A percentile compares a stretch with the other conserved stretches of the same genome.
Conservation (phyloP, 208 protist species). For the Endotrypanum monterogeii region DNA sequence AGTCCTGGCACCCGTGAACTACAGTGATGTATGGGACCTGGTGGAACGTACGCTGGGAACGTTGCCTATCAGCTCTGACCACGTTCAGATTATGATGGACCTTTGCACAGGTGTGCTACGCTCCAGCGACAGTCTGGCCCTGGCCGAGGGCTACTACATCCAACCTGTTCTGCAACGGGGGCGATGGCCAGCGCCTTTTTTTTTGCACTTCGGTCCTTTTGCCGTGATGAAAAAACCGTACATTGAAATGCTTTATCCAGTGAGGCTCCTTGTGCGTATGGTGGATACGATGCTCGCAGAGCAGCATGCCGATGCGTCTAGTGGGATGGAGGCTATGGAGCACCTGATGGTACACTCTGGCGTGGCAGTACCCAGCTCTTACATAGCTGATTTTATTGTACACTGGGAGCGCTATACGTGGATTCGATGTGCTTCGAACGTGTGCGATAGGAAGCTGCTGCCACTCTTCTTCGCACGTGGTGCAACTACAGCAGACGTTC, state of each 20-base stretch:
- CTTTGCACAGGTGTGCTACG: conserved; percentile 53
- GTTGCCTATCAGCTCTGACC: conserved; percentile 16
- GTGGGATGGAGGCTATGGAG: conserved; percentile 31
- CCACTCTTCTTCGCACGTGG: conserved; percentile 33
- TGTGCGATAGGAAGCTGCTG: conserved; percentile 32
- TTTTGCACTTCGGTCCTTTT: conserved; percentile 35
- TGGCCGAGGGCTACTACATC: conserved; percentile 19
- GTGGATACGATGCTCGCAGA: conserved; percentile 19
- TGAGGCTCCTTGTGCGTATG: conserved; percentile 47
- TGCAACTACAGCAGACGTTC: conserved; percentile 8
- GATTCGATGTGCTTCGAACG: conserved; percentile 35
- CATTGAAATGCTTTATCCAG: conserved; percentile 45
- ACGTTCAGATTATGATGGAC: conserved; percentile 58
- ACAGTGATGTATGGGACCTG: conserved; percentile 68
- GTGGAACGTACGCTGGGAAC: conserved; percentile 45
- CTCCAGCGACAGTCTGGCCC: conserved; percentile 27
- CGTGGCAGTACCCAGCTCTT: conserved; percentile 35
- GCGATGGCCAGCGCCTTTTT: conserved; percentile 10
- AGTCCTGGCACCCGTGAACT: conserved; percentile 51
- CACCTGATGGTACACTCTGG: conserved; percentile 34
- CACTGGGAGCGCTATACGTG: conserved; percentile 25
- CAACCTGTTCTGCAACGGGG: conserved; percentile 3
- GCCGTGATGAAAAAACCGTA: conserved; percentile 37
- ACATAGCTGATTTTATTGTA: conserved; percentile 37
- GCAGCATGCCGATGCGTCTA: conserved; percentile 17